Evolutionary conservation across 306 rosid genomes (phyloP).

Genomic region (Sindora glabra): DNA sequence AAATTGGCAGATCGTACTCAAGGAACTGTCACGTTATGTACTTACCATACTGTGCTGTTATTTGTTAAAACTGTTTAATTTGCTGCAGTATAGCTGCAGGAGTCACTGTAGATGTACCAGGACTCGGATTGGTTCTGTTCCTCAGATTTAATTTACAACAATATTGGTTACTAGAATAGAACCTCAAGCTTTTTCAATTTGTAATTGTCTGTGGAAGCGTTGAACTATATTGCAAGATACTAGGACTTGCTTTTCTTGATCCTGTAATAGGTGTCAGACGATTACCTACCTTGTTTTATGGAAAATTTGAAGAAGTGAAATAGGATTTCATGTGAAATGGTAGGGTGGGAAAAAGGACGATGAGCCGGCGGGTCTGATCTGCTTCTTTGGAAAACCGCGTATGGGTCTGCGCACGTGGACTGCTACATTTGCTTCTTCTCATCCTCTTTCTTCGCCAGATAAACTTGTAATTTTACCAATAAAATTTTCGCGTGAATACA

Average conservation of each 20-base stretch:
- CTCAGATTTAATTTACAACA: slow-evolving; percentile 7
- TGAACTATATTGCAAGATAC: too few species aligned
- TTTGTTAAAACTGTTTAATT: slow-evolving; percentile 3
- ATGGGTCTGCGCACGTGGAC: slow-evolving; percentile 72
- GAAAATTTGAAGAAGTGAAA: too few species aligned
- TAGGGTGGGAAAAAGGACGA: slow-evolving; percentile 41
- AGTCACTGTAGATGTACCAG: slow-evolving; percentile 13
- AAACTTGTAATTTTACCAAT: too few species aligned
- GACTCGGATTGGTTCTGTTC: slow-evolving; percentile 20
- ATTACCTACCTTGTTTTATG: too few species aligned
- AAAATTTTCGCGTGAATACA: too few species aligned
- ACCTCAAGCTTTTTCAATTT: background rate
- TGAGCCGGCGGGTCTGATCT: slow-evolving; percentile 72
- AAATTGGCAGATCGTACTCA: slow-evolving; percentile 19
- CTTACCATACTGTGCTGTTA: background rate
- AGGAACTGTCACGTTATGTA: slow-evolving; percentile 18
- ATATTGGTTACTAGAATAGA: background rate
- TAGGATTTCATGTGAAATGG: too few species aligned
- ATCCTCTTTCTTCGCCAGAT: too few species aligned
- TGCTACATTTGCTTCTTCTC: slow-evolving; percentile 42
- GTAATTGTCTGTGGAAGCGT: background rate
- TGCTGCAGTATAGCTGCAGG: background rate
- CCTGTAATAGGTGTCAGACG: background rate
- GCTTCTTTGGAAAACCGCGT: slow-evolving; percentile 55
- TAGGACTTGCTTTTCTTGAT: background rate